phyloP scores from a whole-genome alignment of 2,329 filamentous ascomycete genomes.

The Beauveria pseudobassiana region DNA sequence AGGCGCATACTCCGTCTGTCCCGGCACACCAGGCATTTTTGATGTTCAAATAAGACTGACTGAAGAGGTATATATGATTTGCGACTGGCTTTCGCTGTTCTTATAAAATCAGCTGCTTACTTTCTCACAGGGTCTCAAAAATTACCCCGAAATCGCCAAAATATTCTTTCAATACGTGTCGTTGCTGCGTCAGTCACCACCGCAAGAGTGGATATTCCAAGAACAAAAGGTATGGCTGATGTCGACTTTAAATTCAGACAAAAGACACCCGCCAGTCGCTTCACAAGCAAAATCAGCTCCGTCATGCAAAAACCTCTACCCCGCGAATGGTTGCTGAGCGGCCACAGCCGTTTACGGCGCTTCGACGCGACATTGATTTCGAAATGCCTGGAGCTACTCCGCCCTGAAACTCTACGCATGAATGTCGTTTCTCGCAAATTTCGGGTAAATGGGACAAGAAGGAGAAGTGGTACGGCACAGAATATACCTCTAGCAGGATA shows the following conservation, averaged over 20 bases:
- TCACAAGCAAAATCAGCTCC: constrained; percentile 76
- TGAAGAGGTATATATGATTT: constrained; percentile 54
- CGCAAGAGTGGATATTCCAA: constrained; percentile 88
- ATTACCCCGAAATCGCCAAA: constrained; percentile 77
- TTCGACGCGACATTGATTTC: constrained; percentile 75
- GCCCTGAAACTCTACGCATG: constrained; percentile 84
- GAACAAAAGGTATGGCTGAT: constrained; percentile 83
- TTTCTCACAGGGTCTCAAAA: constrained; percentile 53
- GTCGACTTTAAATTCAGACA: constrained; percentile 94
- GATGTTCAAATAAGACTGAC: constrained; percentile 74
- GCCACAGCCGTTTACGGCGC: constrained; percentile 64
- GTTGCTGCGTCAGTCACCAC: constrained; percentile 70
- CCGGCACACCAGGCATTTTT: constrained; percentile 70
- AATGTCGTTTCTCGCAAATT: constrained; percentile 75
- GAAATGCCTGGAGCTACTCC: constrained; percentile 63
- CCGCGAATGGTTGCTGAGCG: constrained; percentile 81
- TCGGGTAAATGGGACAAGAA: constrained; percentile 76
- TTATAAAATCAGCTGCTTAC: constrained; percentile 1
- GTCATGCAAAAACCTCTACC: constrained; percentile 89
- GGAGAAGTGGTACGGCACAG: constrained; percentile 97
- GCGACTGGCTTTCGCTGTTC: not conserved
- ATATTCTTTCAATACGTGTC: constrained; percentile 87
- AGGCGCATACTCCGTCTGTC: constrained; percentile 67
- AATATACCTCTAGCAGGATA: constrained; percentile 79
- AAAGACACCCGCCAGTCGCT: constrained; percentile 82